Percentiles rank a stretch among this genome's conserved stretches.
Evolutionary conservation across 2,329 filamentous ascomycete genomes (phyloP).

Genomic region (Verticillium zaregamsianum): DNA sequence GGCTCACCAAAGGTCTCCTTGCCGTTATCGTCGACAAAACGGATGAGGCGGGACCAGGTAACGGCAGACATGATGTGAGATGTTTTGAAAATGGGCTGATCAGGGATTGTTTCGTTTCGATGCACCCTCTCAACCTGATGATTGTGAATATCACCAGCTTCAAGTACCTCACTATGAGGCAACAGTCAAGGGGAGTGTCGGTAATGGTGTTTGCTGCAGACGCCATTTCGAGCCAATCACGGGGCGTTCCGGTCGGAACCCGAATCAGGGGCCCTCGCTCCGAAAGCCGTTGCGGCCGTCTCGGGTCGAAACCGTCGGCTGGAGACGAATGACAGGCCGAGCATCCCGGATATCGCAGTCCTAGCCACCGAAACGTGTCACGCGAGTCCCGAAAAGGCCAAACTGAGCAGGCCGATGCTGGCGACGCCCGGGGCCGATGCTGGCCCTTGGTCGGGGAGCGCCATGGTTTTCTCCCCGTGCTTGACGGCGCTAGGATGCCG

Average conservation of each 20-base stretch:
- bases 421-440: background rate
- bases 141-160: background rate
- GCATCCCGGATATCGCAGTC: background rate
- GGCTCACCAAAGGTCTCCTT: slow-evolving; percentile 29
- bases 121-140: background rate
- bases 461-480: background rate
- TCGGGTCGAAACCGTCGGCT: background rate
- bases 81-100: background rate
- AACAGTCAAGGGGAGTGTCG: background rate
- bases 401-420: background rate
- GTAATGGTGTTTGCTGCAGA: background rate
- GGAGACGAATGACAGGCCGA: background rate
- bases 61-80: slow-evolving; percentile 1
- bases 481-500: background rate
- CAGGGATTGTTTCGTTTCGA: background rate
- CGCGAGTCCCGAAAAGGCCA: no score
- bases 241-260: slow-evolving; percentile 16
- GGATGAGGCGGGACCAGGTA: slow-evolving; percentile 26
- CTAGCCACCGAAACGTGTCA: background rate
- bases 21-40: slow-evolving; percentile 28
- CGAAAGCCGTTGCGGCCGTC: background rate
- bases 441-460: background rate
- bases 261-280: background rate
- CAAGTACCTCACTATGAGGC: background rate
- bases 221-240: slow-evolving; percentile 13